These are phyloP conservation scores for Sphaerostilbella broomeana DNA, from an alignment of 2,329 filamentous ascomycete species.

Conservation along the genomic window DNA sequence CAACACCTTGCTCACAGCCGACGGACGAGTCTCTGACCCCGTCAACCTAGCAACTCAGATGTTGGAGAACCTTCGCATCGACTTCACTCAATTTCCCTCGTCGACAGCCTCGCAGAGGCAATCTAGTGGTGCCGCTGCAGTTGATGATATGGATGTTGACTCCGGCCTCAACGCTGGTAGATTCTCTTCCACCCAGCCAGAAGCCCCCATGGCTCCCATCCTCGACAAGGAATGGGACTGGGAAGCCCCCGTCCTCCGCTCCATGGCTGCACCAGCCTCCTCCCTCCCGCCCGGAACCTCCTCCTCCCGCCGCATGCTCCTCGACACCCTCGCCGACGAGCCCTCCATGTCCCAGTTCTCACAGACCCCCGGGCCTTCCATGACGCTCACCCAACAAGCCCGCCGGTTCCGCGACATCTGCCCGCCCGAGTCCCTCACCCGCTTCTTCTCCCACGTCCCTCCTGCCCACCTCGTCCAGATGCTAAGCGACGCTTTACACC, in stretches of 20 bases:
- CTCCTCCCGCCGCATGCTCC: slow-evolving; percentile 35
- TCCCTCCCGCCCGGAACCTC: slow-evolving; percentile 27
- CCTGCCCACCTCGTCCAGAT: slow-evolving; percentile 70
- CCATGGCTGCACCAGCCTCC: slow-evolving; percentile 37
- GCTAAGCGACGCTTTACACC: slow-evolving; percentile 73
- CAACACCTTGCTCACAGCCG: slow-evolving; percentile 67
- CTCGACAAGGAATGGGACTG: slow-evolving; percentile 77
- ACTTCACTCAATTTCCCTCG: slow-evolving; percentile 66
- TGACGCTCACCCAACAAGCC: slow-evolving; percentile 83
- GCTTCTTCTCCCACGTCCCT: slow-evolving; percentile 83
- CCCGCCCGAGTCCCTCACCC: slow-evolving; percentile 76
- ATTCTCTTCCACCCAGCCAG: slow-evolving; percentile 79
- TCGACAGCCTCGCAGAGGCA: slow-evolving; percentile 41
- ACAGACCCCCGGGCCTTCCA: slow-evolving; percentile 65
- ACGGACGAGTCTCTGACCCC: slow-evolving; percentile 71
- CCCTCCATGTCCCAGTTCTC: slow-evolving; percentile 85
- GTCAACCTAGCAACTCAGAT: slow-evolving; percentile 87
- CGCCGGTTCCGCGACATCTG: slow-evolving; percentile 86
- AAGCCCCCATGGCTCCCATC: slow-evolving; percentile 59
- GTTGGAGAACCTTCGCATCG: slow-evolving; percentile 84
- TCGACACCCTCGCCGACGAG: slow-evolving; percentile 71
- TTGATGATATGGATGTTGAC: slow-evolving; percentile 67
- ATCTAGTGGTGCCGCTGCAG: slow-evolving; percentile 16
- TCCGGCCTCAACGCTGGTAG: slow-evolving; percentile 35
- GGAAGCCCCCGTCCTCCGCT: slow-evolving; percentile 64